A percentile compares a stretch with the other conserved stretches of the same genome.
Conservation (phyloP, 805 yeast genomes). For the Priceomyces fermenticarens region DNA sequence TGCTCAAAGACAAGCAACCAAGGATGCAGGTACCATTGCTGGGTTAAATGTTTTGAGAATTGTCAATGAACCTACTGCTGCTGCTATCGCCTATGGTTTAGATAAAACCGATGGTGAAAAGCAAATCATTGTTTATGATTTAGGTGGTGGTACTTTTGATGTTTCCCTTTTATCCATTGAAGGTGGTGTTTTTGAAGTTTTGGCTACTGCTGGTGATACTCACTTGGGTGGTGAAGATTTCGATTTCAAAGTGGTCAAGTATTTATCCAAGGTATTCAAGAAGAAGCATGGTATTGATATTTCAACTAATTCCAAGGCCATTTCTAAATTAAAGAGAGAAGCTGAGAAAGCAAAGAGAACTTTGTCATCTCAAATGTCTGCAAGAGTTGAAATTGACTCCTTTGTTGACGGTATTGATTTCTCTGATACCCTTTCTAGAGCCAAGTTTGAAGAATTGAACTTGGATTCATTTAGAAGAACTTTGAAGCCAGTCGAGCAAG, state of each 20-base stretch:
- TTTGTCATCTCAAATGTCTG: conserved; percentile 42
- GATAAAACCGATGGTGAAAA: conserved; percentile 56
- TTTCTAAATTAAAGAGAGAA: conserved; percentile 46
- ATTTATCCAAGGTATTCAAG: conserved; percentile 42
- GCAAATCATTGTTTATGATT: conserved; percentile 46
- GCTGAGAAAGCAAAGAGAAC: conserved; percentile 51
- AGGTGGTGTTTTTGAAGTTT: conserved; percentile 49
- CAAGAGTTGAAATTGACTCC: conserved; percentile 45
- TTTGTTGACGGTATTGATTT: conserved; percentile 48
- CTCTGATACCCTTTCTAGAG: conserved; percentile 45
- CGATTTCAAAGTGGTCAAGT: conserved; percentile 43
- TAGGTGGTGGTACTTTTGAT: conserved; percentile 64
- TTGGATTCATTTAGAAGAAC: conserved; percentile 44
- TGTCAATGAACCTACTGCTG: conserved; percentile 84
- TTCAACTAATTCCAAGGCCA: conserved; percentile 39
- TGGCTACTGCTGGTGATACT: conserved; percentile 49
- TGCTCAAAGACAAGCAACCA: conserved; percentile 97
- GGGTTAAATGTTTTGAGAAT: conserved; percentile 88
- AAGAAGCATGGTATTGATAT: conserved; percentile 45
- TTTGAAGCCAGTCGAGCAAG: conserved; percentile 47
- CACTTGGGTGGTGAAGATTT: conserved; percentile 53
- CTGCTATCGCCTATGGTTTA: conserved; percentile 56
- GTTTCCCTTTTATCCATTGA: conserved; percentile 66
- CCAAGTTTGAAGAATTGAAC: conserved; percentile 48
- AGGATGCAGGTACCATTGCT: conserved; percentile 91